Evolutionary conservation across 805 yeast species (phyloP).

Genomic region (Zygosaccharomyces rouxii): DNA sequence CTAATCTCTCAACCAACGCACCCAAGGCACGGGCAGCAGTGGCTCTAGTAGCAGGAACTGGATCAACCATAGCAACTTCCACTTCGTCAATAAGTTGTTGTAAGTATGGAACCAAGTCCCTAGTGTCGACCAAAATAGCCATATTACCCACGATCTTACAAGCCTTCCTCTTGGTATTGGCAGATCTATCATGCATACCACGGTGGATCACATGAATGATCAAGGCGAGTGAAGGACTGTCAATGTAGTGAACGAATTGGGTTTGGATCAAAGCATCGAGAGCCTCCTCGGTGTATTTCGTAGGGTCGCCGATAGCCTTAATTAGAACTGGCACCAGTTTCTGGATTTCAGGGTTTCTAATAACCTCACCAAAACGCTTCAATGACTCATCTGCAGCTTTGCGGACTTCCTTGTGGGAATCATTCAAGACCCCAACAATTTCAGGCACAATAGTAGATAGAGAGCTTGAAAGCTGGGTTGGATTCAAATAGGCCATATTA

Average conservation of each 20-base stretch:
- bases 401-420: slow-evolving; percentile 94
- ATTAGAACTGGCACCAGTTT: slow-evolving; percentile 80
- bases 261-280: slow-evolving; percentile 81
- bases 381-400: slow-evolving; percentile 88
- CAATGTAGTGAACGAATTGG: slow-evolving; percentile 94
- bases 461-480: slow-evolving; percentile 86
- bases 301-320: slow-evolving; percentile 94
- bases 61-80: slow-evolving; percentile 95
- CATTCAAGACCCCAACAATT: slow-evolving; percentile 90
- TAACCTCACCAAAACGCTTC: slow-evolving; percentile 92
- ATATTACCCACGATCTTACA: slow-evolving; percentile 98
- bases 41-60: slow-evolving; percentile 94
- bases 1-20: slow-evolving; percentile 89
- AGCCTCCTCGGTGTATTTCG: slow-evolving; percentile 82
- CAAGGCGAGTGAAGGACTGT: slow-evolving; percentile 94
- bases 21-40: slow-evolving; percentile 98
- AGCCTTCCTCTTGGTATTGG: slow-evolving; percentile 84
- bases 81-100: slow-evolving; percentile 72
- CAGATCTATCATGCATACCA: slow-evolving; percentile 94
- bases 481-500: slow-evolving; percentile 96
- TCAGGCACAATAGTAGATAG: slow-evolving; percentile 90
- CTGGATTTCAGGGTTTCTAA: slow-evolving; percentile 95
- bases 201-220: slow-evolving; percentile 92
- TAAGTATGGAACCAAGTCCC: slow-evolving; percentile 81
- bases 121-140: slow-evolving; percentile 90